Conservation (phyloP, 345 rosid species). For the Conringia planisiliqua region DNA sequence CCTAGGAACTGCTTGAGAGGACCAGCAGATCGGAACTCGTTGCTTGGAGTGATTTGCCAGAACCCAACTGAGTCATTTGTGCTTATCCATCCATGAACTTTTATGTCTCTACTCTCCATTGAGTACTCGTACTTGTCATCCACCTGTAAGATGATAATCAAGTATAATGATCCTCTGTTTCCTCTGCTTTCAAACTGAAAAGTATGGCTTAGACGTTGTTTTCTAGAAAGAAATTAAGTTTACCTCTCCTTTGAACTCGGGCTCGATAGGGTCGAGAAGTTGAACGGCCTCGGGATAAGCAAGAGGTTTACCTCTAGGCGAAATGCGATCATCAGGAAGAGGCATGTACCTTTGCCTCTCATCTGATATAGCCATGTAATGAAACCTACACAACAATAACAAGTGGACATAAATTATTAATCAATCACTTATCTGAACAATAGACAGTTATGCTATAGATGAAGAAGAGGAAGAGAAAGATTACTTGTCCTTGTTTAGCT, state of each 20-base stretch:
- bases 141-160: constrained; percentile 42
- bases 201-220: neutral
- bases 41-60: constrained; percentile 98
- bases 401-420: neutral
- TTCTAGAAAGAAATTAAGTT: neutral
- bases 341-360: constrained; percentile 87
- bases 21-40: constrained; percentile 85
- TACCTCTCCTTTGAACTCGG: constrained; percentile 83
- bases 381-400: constrained; percentile 50
- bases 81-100: constrained; percentile 91
- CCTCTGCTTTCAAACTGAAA: neutral
- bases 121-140: constrained; percentile 92
- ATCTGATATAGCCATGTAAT: constrained; percentile 77
- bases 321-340: constrained; percentile 72
- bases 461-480: neutral
- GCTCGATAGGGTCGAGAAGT: constrained; percentile 66
- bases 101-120: constrained; percentile 54
- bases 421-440: neutral
- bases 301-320: constrained; percentile 54
- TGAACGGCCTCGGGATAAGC: constrained; percentile 84
- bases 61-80: constrained; percentile 62
- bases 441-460: neutral
- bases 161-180: neutral
- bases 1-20: constrained; percentile 77
- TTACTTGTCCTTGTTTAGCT: constrained; percentile 76